A percentile compares a stretch with the other conserved stretches of the same genome.
phyloP scores from a whole-genome alignment of 345 rosid species.

The Lumnitzera littorea region DNA sequence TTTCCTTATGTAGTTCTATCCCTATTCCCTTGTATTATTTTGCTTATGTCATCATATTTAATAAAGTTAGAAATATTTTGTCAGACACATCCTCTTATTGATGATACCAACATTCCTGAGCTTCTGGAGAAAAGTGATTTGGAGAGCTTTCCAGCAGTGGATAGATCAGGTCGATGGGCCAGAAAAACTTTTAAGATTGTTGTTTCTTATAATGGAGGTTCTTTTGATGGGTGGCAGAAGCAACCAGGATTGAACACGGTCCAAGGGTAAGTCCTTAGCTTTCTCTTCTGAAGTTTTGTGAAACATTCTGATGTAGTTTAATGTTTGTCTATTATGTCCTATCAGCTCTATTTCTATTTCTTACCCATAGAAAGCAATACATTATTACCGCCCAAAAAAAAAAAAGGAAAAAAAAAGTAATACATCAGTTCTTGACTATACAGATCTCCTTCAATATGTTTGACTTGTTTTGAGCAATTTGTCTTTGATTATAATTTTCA shows the following conservation, averaged over 20 bases:
- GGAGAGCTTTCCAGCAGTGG: constrained; percentile 26
- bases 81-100: constrained; percentile 30
- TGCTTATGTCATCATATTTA: too few relatives aligned
- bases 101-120: constrained; percentile 22
- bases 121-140: constrained; percentile 11
- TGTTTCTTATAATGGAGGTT: constrained; percentile 70
- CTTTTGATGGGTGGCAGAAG: constrained; percentile 98
- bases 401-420: too few relatives aligned
- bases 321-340: background rate
- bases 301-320: background rate
- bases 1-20: too few relatives aligned
- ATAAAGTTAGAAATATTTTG: too few relatives aligned
- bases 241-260: constrained; percentile 86
- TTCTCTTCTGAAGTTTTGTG: background rate
- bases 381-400: too few relatives aligned
- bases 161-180: constrained; percentile 68
- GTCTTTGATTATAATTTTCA: too few relatives aligned
- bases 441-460: too few relatives aligned
- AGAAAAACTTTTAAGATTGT: constrained; percentile 69
- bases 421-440: too few relatives aligned
- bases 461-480: too few relatives aligned
- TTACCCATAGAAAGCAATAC: background rate
- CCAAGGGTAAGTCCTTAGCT: constrained; percentile 38
- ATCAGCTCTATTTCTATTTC: background rate
- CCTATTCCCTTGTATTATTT: too few relatives aligned